These are phyloP conservation scores for Vitellaria paradoxa DNA, from an alignment of 179 eudicot genomes.

Conservation along the genomic window DNA sequence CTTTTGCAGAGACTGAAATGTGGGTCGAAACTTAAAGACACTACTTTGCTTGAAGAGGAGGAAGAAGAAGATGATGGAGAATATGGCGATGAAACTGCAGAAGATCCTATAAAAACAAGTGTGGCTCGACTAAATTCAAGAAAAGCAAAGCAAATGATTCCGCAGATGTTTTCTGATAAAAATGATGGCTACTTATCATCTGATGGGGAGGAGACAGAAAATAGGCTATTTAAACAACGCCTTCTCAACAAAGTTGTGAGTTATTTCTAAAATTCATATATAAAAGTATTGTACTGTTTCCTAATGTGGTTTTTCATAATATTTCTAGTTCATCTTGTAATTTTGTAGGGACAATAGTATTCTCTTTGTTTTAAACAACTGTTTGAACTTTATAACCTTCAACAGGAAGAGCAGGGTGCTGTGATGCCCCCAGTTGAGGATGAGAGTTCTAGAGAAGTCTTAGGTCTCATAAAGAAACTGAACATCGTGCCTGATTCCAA, in stretches of 20 bases:
- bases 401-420: slow-evolving; percentile 40
- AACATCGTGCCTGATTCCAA: slow-evolving; percentile 52
- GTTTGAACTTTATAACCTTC: slow-evolving; percentile 25
- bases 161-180: slow-evolving; percentile 72
- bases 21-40: slow-evolving; percentile 39
- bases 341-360: background rate
- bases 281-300: background rate
- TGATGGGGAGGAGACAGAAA: slow-evolving; percentile 75
- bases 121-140: slow-evolving; percentile 39
- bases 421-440: slow-evolving; percentile 52
- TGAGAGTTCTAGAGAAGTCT: slow-evolving; percentile 67
- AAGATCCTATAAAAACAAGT: slow-evolving; percentile 25
- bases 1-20: slow-evolving; percentile 67
- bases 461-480: slow-evolving; percentile 79
- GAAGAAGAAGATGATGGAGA: slow-evolving; percentile 43
- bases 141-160: slow-evolving; percentile 72
- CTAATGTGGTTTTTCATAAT: background rate
- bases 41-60: slow-evolving; percentile 33
- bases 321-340: background rate
- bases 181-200: slow-evolving; percentile 76
- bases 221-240: slow-evolving; percentile 43
- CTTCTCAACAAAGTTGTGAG: slow-evolving; percentile 54
- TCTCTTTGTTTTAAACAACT: background rate
- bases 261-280: background rate
- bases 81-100: slow-evolving; percentile 30